A percentile compares a stretch with the other conserved stretches of the same genome.
These are phyloP conservation scores for Clonostachys solani DNA, from an alignment of 2,329 filamentous ascomycete species.

Conservation along the genomic window DNA sequence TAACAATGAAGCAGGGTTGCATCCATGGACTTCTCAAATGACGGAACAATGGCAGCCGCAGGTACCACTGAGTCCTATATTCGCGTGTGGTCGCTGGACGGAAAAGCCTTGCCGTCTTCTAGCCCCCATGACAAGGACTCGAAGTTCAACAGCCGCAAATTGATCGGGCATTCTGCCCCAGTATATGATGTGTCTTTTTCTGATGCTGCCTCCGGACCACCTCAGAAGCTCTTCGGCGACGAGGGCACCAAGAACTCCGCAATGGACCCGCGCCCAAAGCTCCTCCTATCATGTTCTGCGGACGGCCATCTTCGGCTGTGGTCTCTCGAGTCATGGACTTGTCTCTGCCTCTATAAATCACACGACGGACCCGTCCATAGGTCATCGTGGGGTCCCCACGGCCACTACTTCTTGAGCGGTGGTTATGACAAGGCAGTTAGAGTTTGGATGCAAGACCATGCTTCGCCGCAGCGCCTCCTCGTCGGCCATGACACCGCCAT, in stretches of 20 bases:
- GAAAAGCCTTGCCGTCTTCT: slow-evolving; percentile 70
- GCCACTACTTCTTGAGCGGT: slow-evolving; percentile 88
- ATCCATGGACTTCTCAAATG: slow-evolving; percentile 94
- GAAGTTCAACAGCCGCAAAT: slow-evolving; percentile 60
- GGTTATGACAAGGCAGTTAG: slow-evolving; percentile 88
- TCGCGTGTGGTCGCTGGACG: slow-evolving; percentile 87
- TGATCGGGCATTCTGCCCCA: slow-evolving; percentile 87
- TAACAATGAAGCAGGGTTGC: slow-evolving; percentile 55
- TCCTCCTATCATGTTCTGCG: slow-evolving; percentile 81
- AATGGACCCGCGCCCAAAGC: slow-evolving; percentile 58
- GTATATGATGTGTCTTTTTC: slow-evolving; percentile 91
- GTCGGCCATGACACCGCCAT: slow-evolving; percentile 91
- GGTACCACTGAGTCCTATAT: slow-evolving; percentile 95
- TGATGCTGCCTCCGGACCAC: slow-evolving; percentile 55
- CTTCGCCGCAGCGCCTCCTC: slow-evolving; percentile 81
- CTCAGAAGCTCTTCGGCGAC: slow-evolving; percentile 43
- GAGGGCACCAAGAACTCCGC: slow-evolving; percentile 30
- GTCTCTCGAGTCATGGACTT: slow-evolving; percentile 90
- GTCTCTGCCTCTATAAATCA: slow-evolving; percentile 88
- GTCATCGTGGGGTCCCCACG: slow-evolving; percentile 84
- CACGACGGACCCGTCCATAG: slow-evolving; percentile 89
- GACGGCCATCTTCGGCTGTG: slow-evolving; percentile 89
- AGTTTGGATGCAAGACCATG: slow-evolving; percentile 89
- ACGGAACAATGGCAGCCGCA: slow-evolving; percentile 79
- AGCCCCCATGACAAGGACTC: slow-evolving; percentile 53